Base-by-base conservation (phyloP, 2,329 filamentous ascomycete genomes). In the Ascochyta rabiei region DNA sequence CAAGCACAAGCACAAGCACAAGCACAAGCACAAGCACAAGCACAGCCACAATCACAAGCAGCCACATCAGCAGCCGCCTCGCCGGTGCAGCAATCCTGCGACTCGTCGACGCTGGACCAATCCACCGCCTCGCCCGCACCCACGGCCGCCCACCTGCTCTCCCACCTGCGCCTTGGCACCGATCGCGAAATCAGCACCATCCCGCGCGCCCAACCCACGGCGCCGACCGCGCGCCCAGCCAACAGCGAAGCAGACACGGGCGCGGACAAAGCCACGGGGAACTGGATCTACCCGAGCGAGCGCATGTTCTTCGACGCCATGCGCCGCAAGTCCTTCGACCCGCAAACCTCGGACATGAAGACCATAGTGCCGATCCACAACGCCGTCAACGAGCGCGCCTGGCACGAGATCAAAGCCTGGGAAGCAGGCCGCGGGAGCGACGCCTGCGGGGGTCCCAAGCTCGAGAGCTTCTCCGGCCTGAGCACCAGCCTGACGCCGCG, bases 291-390 rank as follows among this genome's bases (percentile, higher is more conserved):
- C 76, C 95, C 95, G 0, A 95, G 90, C 0, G 93, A 98, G 75
- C 89, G 90, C 71, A 96, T 97, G 87, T 99, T 99, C 81, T 98
- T 98, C 79, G 90, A 96, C 42, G 95, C 95, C 39, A 93, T 99
- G 86, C 86, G 89, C 80, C 88, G 93, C 72, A 99, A 99, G 77
- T 89, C 88, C 38, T 88, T 92, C 79, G 85, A 87, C 57, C 87
- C 84, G 26, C 79, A 82, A 13, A 85, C 84, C 0, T 80, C 82
- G 6, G 92, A 96, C 76, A 97, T 97, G 88, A 88, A 85, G 68
- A 90, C 90, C 30, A 93, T 98, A 30, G 93, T 98, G 49, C 95
- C 92, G 2, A 98, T 98, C 68, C 95, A 99, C 79, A 99, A 99
- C 74, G 95, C 95, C 39, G 95, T 99, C 59, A 99, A 99, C 77